A percentile compares a stretch with the other conserved stretches of the same genome.
Evolutionary conservation across 176 grass and related monocot species (phyloP).

Genomic region (Sorghum bicolor): DNA sequence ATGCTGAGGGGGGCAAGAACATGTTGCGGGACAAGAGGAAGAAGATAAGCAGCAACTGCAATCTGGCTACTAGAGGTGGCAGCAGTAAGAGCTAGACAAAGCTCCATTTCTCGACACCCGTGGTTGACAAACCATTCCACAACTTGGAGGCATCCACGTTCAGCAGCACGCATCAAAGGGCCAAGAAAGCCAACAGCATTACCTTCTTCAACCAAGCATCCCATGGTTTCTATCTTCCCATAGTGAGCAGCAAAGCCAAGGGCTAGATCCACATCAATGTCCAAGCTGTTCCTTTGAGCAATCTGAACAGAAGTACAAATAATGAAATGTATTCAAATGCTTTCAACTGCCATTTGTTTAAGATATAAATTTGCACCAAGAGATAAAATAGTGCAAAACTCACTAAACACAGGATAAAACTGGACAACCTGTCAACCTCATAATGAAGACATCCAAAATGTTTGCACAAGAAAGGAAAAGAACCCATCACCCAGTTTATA

Average conservation of each 20-base stretch:
- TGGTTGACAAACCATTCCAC: conserved; percentile 81
- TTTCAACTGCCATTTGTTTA: conserved; percentile 4
- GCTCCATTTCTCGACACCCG: conserved; percentile 93
- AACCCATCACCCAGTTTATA: not conserved
- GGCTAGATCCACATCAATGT: conserved; percentile 95
- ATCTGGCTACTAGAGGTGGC: conserved; percentile 77
- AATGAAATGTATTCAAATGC: conserved; percentile 31
- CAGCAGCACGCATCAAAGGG: conserved; percentile 92
- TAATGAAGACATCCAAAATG: not conserved
- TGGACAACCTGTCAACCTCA: not conserved
- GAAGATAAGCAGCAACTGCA: conserved; percentile 61
- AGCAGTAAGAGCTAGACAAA: conserved; percentile 85
- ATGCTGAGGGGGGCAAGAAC: conserved; percentile 81
- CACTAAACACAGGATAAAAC: conserved; percentile 4
- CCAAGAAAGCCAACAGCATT: conserved; percentile 74
- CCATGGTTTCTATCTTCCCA: conserved; percentile 82
- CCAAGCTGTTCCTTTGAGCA: conserved; percentile 91
- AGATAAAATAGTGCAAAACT: not conserved
- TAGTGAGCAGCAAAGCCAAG: conserved; percentile 91
- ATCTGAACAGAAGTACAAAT: conserved; percentile 56
- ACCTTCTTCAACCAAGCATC: conserved; percentile 80
- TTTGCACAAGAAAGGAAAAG: conserved; percentile 21
- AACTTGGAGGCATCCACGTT: conserved; percentile 73
- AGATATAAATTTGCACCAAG: not conserved
- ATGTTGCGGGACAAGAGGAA: conserved; percentile 72